Evolutionary conservation across 768 basidiomycete genomes (phyloP).

Genomic region (Phanerodontia chrysosporium): DNA sequence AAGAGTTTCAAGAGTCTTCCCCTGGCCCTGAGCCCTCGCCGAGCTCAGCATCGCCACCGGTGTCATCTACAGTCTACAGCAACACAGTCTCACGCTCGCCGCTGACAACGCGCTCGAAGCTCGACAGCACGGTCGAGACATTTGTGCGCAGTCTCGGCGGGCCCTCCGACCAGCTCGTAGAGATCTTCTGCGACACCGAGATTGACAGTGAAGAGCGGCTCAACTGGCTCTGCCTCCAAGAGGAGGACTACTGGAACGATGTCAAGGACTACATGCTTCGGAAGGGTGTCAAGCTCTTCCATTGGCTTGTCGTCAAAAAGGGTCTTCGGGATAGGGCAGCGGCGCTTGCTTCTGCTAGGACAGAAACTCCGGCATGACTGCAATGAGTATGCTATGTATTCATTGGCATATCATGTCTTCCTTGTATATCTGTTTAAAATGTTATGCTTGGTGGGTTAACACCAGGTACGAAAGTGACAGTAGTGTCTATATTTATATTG

Average conservation of each 20-base stretch:
- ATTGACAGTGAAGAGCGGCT: slow-evolving; percentile 5
- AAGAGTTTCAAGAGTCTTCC: not conserved
- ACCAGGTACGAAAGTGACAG: too few species aligned
- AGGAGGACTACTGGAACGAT: slow-evolving; percentile 7
- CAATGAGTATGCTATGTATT: not conserved
- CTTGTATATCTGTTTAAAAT: not conserved
- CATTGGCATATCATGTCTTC: not conserved
- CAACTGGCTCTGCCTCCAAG: slow-evolving; percentile 4
- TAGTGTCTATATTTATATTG: too few species aligned
- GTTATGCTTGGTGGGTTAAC: too few species aligned
- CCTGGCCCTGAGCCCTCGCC: not conserved
- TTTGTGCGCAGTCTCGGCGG: slow-evolving; percentile 5
- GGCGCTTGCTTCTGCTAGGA: not conserved
- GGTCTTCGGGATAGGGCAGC: slow-evolving; percentile 3
- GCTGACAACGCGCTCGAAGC: not conserved
- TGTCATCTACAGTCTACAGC: not conserved
- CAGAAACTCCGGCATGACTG: not conserved
- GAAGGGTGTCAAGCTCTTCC: slow-evolving; percentile 10
- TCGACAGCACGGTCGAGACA: not conserved
- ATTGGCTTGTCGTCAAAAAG: slow-evolving; percentile 10
- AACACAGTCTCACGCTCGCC: not conserved
- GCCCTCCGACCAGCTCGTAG: slow-evolving; percentile 3
- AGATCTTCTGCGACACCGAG: slow-evolving; percentile 11
- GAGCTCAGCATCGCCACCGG: not conserved
- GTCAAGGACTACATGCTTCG: slow-evolving; percentile 6